Base-by-base conservation (phyloP, 805 yeast species). In the Candida pseudofarinosa region DNA sequence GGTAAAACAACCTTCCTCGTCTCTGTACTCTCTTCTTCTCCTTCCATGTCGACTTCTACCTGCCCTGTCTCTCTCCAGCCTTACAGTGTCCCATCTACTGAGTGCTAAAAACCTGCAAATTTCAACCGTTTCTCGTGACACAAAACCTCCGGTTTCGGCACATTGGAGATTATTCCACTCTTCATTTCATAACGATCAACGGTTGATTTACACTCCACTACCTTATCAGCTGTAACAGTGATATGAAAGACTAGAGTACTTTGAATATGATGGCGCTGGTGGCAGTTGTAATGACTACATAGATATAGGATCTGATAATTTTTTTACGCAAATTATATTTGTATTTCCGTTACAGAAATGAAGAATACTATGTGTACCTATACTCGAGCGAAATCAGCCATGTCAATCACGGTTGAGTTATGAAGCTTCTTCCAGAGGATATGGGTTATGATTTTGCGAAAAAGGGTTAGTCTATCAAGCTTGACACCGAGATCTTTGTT, bases 401-500 rank as follows among this genome's bases (percentile, higher is more conserved):
- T 17, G n/a, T 28, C 32, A 12, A 28, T n/a, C 12, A 28, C n/a
- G n/a, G n/a, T 28, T 12, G 32, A 28, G 13, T n/a, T n/a, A n/a
- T n/a, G n/a, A n/a, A n/a, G n/a, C n/a, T n/a, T n/a, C n/a, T n/a
- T n/a, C n/a, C n/a, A n/a, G n/a, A n/a, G n/a, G n/a, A n/a, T n/a
- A n/a, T n/a, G n/a, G n/a, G n/a, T n/a, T n/a, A n/a, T n/a, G n/a
- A n/a, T n/a, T n/a, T n/a, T n/a, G n/a, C n/a, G n/a, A n/a, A n/a
- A n/a, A n/a, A n/a, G n/a, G n/a, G 7, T 49, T 45, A 65, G 45
- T 63, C 67, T 39, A 65, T 58, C 39, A 65, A 54, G 39, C 65
- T 60, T 12, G 64, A 56, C 1, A 65, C 69, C 4, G 66, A 56
- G 33, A 65, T 65, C 46, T 65, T 65, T 18, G 61, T 53, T 32